phyloP scores from a whole-genome alignment of 495 filamentous ascomycete species.

The Hapsidospora chrysogenum region DNA sequence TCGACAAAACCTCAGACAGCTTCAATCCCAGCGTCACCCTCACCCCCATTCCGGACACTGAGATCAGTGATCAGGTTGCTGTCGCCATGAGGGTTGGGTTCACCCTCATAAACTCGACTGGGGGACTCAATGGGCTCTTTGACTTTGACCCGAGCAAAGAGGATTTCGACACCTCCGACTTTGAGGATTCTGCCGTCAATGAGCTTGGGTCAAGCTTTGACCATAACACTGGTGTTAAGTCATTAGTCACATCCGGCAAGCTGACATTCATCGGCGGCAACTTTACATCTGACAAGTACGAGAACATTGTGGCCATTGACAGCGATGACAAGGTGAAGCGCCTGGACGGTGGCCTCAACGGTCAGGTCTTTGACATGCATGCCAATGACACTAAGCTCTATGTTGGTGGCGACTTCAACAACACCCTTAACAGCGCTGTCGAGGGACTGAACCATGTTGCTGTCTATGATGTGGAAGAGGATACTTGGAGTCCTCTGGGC shows the following conservation, averaged over 20 bases:
- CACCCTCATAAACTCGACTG: slow-evolving; percentile 47
- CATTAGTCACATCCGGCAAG: slow-evolving; percentile 39
- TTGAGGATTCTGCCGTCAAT: slow-evolving; percentile 57
- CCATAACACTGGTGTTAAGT: slow-evolving; percentile 44
- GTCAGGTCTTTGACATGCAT: slow-evolving; percentile 55
- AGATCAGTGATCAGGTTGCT: slow-evolving; percentile 44
- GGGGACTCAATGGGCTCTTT: slow-evolving; percentile 76
- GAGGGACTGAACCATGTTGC: slow-evolving; percentile 56
- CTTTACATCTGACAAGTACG: slow-evolving; percentile 47
- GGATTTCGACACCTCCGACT: slow-evolving; percentile 39
- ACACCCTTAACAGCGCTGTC: slow-evolving; percentile 43
- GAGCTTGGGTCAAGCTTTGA: slow-evolving; percentile 51
- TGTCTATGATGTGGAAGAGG: slow-evolving; percentile 48
- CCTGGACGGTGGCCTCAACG: slow-evolving; percentile 63
- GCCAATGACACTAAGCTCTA: slow-evolving; percentile 49
- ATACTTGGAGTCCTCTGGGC: slow-evolving; percentile 65
- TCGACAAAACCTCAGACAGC: slow-evolving; percentile 55
- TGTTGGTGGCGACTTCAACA: slow-evolving; percentile 73
- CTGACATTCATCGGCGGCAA: slow-evolving; percentile 69
- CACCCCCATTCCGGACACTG: slow-evolving; percentile 46
- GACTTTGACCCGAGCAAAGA: slow-evolving; percentile 61
- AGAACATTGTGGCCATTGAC: slow-evolving; percentile 62
- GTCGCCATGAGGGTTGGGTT: slow-evolving; percentile 81
- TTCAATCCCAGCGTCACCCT: slow-evolving; percentile 78
- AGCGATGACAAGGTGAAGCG: slow-evolving; percentile 42